These are phyloP conservation scores for Apostasia ramifera DNA, from an alignment of 106 monocot genomes.

Conservation along the genomic window DNA sequence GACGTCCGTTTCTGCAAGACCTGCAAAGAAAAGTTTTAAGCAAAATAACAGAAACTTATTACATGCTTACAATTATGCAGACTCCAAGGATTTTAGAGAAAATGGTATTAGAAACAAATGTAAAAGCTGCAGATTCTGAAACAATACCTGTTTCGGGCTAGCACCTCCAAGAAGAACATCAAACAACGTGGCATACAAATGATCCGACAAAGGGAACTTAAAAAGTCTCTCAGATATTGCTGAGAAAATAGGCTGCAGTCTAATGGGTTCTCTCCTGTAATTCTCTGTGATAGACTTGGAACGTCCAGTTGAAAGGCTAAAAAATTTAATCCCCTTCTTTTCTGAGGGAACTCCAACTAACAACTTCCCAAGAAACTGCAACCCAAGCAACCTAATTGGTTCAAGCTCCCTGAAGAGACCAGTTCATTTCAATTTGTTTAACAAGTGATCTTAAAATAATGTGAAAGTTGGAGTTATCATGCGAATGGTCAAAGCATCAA, in stretches of 20 bases:
- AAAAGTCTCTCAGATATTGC: slow-evolving; percentile 81
- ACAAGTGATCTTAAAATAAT: not conserved
- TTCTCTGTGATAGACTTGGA: slow-evolving; percentile 60
- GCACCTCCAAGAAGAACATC: slow-evolving; percentile 99
- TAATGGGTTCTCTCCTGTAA: slow-evolving; percentile 29
- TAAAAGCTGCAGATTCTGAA: not conserved
- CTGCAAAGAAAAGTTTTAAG: slow-evolving; percentile 29
- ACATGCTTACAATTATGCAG: not conserved
- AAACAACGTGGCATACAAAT: slow-evolving; percentile 90
- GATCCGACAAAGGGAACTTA: slow-evolving; percentile 79
- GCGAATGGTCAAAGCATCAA: no score
- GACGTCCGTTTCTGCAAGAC: slow-evolving; percentile 62
- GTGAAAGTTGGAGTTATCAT: not conserved
- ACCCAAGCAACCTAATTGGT: slow-evolving; percentile 86
- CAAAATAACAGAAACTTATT: not conserved
- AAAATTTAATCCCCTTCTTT: slow-evolving; percentile 70
- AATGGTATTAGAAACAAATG: not conserved
- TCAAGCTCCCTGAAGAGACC: slow-evolving; percentile 65
- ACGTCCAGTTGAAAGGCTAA: slow-evolving; percentile 68
- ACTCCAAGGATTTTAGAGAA: not conserved
- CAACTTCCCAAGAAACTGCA: slow-evolving; percentile 85
- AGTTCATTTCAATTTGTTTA: not conserved
- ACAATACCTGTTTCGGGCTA: slow-evolving; percentile 91
- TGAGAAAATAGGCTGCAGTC: slow-evolving; percentile 39
- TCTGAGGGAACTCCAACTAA: slow-evolving; percentile 67